phyloP scores from a whole-genome alignment of 2,329 filamentous ascomycete species.

The Periconia sp. region DNA sequence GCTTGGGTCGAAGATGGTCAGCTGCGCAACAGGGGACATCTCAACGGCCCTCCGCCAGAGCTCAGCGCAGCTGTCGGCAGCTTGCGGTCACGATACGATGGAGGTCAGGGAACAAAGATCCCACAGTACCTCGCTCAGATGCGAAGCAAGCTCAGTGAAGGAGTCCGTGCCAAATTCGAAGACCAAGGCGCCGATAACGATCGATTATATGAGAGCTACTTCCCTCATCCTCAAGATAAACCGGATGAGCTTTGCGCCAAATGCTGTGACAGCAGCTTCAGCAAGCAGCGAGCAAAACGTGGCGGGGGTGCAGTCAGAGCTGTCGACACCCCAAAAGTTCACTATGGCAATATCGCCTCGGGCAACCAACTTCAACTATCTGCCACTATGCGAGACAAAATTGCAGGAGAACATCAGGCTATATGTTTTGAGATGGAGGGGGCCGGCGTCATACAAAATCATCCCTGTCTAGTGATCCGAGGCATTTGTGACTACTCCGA shows the following conservation, averaged over 20 bases:
- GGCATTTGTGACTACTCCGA: conserved; percentile 25
- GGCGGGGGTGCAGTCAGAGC: conserved; percentile 8
- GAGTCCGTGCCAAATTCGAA: background rate
- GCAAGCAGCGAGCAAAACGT: conserved; percentile 4
- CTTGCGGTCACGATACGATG: conserved; percentile 1
- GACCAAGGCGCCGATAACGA: background rate
- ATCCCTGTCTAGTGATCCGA: conserved; percentile 20
- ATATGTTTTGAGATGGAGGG: conserved; percentile 27
- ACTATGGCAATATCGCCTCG: conserved; percentile 22
- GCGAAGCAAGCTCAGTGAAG: conserved; percentile 4
- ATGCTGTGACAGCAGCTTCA: conserved; percentile 10
- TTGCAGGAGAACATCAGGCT: conserved; percentile 13
- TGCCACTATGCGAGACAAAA: conserved; percentile 10
- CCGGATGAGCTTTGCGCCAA: conserved; percentile 7
- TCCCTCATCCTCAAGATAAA: conserved; percentile 8
- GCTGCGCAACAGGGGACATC: conserved; percentile 6
- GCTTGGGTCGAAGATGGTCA: conserved; percentile 4
- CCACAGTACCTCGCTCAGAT: conserved; percentile 9
- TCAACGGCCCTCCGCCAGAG: conserved; percentile 4
- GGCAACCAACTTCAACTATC: conserved; percentile 21
- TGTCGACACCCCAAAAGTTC: conserved; percentile 12
- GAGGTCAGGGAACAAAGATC: conserved; percentile 14
- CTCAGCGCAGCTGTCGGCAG: conserved; percentile 11
- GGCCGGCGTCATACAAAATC: conserved; percentile 14
- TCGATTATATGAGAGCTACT: conserved; percentile 1